Percentiles rank a stretch among this genome's conserved stretches.
phyloP scores from a whole-genome alignment of 2,329 filamentous ascomycete genomes.

The Scedosporium apiospermum region DNA sequence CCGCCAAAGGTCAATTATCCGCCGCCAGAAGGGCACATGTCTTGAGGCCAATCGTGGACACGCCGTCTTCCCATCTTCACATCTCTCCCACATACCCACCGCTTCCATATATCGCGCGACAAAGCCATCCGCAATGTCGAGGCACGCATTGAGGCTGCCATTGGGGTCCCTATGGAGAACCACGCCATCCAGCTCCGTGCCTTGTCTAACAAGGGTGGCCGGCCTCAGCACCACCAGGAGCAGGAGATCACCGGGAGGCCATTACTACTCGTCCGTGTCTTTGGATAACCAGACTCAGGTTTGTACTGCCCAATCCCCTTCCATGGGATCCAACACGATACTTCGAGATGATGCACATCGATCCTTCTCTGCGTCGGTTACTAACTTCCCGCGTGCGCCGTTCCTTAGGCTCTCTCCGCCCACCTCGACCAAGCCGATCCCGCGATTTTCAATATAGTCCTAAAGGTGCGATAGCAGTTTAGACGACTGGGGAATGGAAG shows the following conservation, averaged over 20 bases:
- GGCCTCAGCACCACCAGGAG: neutral
- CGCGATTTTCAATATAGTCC: slow-evolving; percentile 76
- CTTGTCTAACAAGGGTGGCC: neutral
- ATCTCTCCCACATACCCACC: neutral
- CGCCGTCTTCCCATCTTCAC: neutral
- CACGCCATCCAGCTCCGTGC: neutral
- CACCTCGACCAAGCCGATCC: slow-evolving; percentile 80
- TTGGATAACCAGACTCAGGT: slow-evolving; percentile 53
- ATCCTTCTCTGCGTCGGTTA: neutral
- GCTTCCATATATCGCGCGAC: neutral
- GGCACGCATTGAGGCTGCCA: slow-evolving; percentile 3
- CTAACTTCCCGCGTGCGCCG: neutral
- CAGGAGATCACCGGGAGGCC: slow-evolving; percentile 16
- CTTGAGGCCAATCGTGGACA: neutral
- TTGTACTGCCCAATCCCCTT: slow-evolving; percentile 11
- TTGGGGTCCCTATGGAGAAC: neutral
- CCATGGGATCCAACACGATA: neutral
- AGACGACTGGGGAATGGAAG: neutral
- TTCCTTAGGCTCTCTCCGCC: slow-evolving; percentile 62
- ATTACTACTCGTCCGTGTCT: slow-evolving; percentile 34
- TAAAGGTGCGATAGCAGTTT: slow-evolving; percentile 58
- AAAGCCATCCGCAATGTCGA: neutral
- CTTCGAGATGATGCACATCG: neutral
- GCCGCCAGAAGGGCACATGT: too few relatives aligned
- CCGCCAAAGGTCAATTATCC: too few relatives aligned